Evolutionary conservation across 1,139 yeast genomes (phyloP), one percentile per base, ranked within the genome.

Genomic region (Geotrichum histeridarum): DNA sequence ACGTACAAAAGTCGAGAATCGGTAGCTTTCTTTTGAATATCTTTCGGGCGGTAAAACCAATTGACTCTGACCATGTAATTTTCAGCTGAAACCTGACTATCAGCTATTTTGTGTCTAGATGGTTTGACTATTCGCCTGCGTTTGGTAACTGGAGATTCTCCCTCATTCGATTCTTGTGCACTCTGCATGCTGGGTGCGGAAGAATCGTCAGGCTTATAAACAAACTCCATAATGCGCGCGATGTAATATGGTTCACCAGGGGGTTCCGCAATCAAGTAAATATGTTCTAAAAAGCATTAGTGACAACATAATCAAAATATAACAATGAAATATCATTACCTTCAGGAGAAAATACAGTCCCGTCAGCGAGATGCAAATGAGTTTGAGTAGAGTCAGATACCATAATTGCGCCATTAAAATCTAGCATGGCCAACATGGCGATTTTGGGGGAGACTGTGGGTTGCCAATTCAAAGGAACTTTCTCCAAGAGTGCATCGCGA

Each of bases 231-330:
- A 49, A 93, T 78, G 53, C 94, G 75, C 0, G 95, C 98, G 48
- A 93, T 80, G 64, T 88, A 90, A 71, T 87, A 91, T 0, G 98
- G 97, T 63, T 91, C 98, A 1, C 96, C 95, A 0, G 96, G 93
- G 0, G 97, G 97, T 67, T 89, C 97, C 60, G 95, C 83, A 30
- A 90, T 77, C 81, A 93, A 83, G 67, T 87, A 91, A 5, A 91
- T 85, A 60, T 78, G 84, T 56, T 91, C 96, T 69, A 48, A 17
- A 14, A 27, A 27, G 33, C 39, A 46, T 38, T 35, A 53, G 44
- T 18, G 39, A 33, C 39, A 27, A 22, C 30, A 32, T 42, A 42
- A 31, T 14, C 37, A 14, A 45, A 53, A 18, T 45, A 42, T 3
- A 37, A 17, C 39, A 37, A 37, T 37, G 14, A 32, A 15, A 30